Base-by-base conservation (phyloP, 345 rosid genomes). In the Nasturtium officinale region DNA sequence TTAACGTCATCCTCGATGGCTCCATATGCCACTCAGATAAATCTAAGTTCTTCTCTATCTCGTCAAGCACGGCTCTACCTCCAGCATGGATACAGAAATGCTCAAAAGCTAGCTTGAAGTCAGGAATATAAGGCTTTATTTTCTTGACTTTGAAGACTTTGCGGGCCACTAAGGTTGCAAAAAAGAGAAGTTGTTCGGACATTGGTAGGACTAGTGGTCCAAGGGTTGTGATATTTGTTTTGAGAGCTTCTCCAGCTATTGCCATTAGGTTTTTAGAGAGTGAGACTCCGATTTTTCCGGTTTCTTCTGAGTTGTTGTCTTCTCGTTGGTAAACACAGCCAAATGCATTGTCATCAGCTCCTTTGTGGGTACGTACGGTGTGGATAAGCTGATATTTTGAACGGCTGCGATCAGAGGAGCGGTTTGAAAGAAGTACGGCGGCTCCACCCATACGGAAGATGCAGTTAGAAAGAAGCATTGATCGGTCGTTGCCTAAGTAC, bases 381-480 rank as follows among this genome's bases (percentile, higher is more conserved):
- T 93, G 97, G 81, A 89, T 73, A 23, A 93, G 89, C 74, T 90
- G 97, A 38, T 93, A 93, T 77, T 93, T 93, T 15, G 98, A 90
- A 0, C 89, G 87, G 59, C 87, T 83, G 45, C 94, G 87, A 64
- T 90, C 98, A 0, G 90, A 79, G 2, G 82, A 59, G 1, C 85
- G 82, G 89, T 89, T 93, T 0, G 98, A 83, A 65, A 93, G 88
- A 61, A 93, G 97, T 69, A 93, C 85, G 3, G 98, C 97, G 0
- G 97, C 98, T 2, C 97, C 98, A 0, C 98, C 98, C 91, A 92
- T 85, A 21, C 98, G 93, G 83, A 92, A 92, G 59, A 90, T 89
- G 71, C 96, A 93, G 78, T 93, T 92, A 3, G 98, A 85, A 15
- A 93, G 88, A 17, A 93, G 93, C 98, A 93, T 93, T 23, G 97